Conservation (phyloP, 768 basidiomycete species). For the Mrakia hoshinonis region DNA sequence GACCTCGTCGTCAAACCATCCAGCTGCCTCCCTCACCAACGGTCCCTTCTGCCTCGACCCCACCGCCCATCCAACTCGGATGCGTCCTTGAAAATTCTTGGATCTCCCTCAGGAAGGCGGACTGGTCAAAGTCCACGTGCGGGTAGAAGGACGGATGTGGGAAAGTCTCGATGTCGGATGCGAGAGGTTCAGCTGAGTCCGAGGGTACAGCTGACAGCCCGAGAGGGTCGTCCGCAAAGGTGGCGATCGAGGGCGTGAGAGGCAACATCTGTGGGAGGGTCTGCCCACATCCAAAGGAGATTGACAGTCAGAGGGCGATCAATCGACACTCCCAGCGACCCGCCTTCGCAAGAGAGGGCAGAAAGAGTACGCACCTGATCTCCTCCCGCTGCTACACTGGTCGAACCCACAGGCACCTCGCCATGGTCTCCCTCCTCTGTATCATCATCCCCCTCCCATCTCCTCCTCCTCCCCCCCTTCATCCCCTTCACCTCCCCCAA, state of each 20-base stretch:
- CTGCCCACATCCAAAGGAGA: not conserved
- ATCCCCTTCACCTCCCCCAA: not conserved
- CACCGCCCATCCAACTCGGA: not conserved
- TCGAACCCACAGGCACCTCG: too few relatives aligned
- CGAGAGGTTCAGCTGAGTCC: not conserved
- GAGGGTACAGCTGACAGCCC: not conserved
- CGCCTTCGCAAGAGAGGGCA: not conserved
- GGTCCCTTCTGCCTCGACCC: not conserved
- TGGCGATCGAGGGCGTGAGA: not conserved
- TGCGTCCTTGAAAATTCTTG: not conserved
- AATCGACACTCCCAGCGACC: too few relatives aligned
- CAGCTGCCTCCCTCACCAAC: not conserved
- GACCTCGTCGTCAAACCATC: not conserved
- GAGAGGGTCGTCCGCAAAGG: not conserved
- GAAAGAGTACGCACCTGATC: not conserved
- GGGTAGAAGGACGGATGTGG: not conserved
- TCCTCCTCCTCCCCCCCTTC: not conserved
- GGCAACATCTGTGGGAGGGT: not conserved
- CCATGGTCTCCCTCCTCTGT: not conserved
- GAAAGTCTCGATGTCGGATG: not conserved
- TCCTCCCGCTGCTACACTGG: too few relatives aligned
- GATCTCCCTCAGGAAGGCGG: conserved; percentile 13
- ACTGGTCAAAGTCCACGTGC: conserved; percentile 8
- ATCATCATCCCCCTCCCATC: not conserved
- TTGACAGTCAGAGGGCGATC: not conserved